Conservation (phyloP, 73 alveolate genomes). For the Tetrahymena thermophila region DNA sequence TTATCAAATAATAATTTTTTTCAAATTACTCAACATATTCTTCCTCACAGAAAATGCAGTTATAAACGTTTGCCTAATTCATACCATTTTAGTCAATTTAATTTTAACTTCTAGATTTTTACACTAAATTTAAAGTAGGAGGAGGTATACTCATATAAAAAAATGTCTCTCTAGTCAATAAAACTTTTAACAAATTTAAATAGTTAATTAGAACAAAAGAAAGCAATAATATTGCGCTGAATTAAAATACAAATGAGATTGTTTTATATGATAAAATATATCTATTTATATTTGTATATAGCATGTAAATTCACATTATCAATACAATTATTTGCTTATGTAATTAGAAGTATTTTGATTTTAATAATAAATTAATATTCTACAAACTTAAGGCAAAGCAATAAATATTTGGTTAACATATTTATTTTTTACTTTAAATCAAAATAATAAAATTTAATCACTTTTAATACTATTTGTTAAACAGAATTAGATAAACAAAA, state of each 20-base stretch:
- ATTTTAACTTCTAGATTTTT: background rate
- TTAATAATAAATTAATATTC: background rate
- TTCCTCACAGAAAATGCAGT: background rate
- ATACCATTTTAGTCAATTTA: background rate
- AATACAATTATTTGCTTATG: background rate
- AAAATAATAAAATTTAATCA: background rate
- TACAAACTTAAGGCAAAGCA: background rate
- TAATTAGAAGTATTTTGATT: background rate
- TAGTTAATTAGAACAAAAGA: background rate
- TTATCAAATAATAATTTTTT: background rate
- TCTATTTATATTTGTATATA: no score
- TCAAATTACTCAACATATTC: background rate
- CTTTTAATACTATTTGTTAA: no score
- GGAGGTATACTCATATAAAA: background rate
- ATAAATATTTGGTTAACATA: background rate
- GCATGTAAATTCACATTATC: no score
- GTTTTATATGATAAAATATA: no score
- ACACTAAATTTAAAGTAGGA: background rate
- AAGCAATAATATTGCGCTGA: no score
- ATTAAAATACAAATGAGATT: no score
- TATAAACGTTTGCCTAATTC: background rate
- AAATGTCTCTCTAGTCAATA: background rate
- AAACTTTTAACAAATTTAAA: background rate
- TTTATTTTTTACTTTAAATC: background rate
- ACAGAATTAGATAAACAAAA: background rate